Conservation (phyloP, 2,329 filamentous ascomycete species). For the Exserohilum turcica region DNA sequence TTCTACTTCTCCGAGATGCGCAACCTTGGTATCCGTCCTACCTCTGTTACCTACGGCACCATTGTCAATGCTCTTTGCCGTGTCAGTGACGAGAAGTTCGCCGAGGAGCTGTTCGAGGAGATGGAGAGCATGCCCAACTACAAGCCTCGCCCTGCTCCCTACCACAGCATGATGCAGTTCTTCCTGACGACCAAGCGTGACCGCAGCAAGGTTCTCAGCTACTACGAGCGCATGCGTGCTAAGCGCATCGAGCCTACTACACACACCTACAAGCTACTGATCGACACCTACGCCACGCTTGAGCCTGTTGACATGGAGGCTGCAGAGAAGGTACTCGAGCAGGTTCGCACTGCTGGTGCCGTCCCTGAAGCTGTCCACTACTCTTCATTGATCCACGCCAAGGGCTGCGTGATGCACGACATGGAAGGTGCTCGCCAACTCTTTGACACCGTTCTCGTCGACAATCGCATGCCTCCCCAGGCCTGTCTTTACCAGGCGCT, state of each 20-base stretch:
- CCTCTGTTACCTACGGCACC: constrained; percentile 96
- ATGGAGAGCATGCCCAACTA: constrained; percentile 99
- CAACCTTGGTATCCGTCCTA: constrained; percentile 86
- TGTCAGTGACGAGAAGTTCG: constrained; percentile 96
- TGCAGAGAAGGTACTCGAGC: constrained; percentile 80
- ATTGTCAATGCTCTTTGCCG: constrained; percentile 97
- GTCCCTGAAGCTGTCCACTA: constrained; percentile 92
- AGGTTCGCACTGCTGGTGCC: constrained; percentile 75
- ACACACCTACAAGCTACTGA: constrained; percentile 96
- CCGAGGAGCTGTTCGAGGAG: constrained; percentile 96
- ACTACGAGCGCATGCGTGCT: constrained; percentile 92
- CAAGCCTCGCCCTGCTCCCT: constrained; percentile 94
- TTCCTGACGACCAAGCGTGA: constrained; percentile 98
- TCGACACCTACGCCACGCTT: constrained; percentile 92
- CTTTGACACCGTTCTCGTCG: constrained; percentile 79
- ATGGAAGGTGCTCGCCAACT: constrained; percentile 79
- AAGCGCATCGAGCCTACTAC: constrained; percentile 88
- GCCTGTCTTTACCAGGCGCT: constrained; percentile 93
- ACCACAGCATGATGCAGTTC: constrained; percentile 99
- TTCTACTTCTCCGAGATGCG: constrained; percentile 99
- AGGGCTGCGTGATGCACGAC: constrained; percentile 91
- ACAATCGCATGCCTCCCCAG: constrained; percentile 70
- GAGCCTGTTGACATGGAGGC: constrained; percentile 89
- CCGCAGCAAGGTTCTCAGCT: constrained; percentile 87
- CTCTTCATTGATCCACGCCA: constrained; percentile 91